phyloP scores from a whole-genome alignment of 441 rosid species.

The Adansonia madagascariensis region DNA sequence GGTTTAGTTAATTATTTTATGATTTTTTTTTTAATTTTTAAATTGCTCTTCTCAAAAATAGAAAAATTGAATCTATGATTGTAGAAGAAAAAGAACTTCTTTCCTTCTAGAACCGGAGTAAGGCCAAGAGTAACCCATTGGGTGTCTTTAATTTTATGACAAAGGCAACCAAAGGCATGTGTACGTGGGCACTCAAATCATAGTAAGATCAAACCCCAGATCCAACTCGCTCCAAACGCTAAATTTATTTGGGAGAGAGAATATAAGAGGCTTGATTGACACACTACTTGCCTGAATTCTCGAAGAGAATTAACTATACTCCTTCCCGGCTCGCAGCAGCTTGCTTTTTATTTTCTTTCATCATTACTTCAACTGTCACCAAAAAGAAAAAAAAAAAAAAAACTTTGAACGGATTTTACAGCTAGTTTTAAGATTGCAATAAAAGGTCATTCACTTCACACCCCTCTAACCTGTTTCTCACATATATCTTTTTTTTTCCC shows the following conservation, averaged over 20 bases:
- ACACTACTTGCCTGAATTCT: not conserved
- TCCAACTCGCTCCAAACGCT: conserved; percentile 8
- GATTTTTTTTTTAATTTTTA: too few relatives aligned
- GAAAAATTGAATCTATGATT: too few relatives aligned
- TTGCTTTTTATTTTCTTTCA: not conserved
- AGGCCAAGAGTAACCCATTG: too few relatives aligned
- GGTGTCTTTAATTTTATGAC: not conserved
- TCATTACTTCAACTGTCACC: conserved; percentile 16
- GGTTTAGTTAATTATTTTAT: too few relatives aligned
- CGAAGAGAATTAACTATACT: not conserved
- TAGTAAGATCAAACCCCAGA: conserved; percentile 1
- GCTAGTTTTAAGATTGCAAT: conserved; percentile 14
- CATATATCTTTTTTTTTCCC: not conserved
- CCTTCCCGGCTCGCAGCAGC: not conserved
- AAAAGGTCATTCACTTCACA: conserved; percentile 28
- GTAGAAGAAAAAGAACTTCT: too few relatives aligned
- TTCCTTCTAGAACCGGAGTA: too few relatives aligned
- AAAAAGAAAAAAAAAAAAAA: conserved; percentile 1
- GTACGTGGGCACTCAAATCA: not conserved
- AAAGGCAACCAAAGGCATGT: not conserved
- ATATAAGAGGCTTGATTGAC: not conserved
- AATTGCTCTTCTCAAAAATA: too few relatives aligned
- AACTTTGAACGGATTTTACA: not conserved
- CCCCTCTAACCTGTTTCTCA: not conserved
- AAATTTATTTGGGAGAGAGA: conserved; percentile 21